phyloP scores from a whole-genome alignment of 1,284 basidiomycete species.

The Neolentinus lepideus region DNA sequence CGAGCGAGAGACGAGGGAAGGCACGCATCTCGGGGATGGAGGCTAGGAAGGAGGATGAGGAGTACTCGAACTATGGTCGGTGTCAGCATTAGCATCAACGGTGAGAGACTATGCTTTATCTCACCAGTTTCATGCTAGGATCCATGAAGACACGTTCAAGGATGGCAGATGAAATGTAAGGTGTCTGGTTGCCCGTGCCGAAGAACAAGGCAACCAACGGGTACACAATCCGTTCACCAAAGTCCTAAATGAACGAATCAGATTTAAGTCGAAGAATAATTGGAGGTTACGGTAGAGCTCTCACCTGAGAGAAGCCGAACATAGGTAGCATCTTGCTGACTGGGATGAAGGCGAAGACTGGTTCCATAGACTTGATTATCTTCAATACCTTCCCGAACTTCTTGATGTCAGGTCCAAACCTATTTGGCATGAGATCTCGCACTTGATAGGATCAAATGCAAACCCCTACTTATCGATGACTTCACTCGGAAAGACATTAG shows the following conservation, averaged over 20 bases:
- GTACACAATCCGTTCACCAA: constrained; percentile 51
- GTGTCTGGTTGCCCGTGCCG: constrained; percentile 56
- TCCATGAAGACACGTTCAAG: constrained; percentile 52
- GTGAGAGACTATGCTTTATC: constrained; percentile 14
- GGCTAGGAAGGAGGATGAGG: constrained; percentile 26
- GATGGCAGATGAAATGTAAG: constrained; percentile 49
- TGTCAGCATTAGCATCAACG: constrained; percentile 25
- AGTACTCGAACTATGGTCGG: constrained; percentile 25
- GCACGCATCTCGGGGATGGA: constrained; percentile 31
- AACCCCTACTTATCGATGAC: constrained; percentile 33
- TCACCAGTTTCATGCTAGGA: constrained; percentile 40
- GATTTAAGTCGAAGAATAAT: background rate
- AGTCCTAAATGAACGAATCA: constrained; percentile 26
- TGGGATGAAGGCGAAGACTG: constrained; percentile 50
- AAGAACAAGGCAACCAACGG: constrained; percentile 53
- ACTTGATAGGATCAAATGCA: background rate
- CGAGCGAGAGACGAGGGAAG: constrained; percentile 34
- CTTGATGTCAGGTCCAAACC: constrained; percentile 43
- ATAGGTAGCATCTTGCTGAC: constrained; percentile 51
- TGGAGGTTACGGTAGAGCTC: background rate
- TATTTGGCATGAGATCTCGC: background rate
- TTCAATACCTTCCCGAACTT: constrained; percentile 51
- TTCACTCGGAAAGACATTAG: constrained; percentile 55
- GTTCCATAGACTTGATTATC: constrained; percentile 45
- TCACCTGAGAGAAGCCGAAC: constrained; percentile 43